Evolutionary conservation across 2,329 filamentous ascomycete species (phyloP).

Genomic region (Xylogone sp.): DNA sequence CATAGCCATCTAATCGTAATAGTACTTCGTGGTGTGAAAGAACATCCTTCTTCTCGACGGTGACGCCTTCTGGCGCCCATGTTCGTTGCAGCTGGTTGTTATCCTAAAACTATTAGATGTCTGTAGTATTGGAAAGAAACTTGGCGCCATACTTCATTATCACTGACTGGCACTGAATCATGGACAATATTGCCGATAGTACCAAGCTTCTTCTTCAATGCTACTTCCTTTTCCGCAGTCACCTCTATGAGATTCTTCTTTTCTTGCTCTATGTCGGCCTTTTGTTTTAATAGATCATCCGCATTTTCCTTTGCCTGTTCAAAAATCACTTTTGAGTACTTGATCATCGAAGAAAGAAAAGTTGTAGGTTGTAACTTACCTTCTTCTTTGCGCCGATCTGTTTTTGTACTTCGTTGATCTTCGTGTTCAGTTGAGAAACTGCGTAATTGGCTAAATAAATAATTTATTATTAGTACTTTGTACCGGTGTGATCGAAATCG

Average conservation of each 20-base stretch:
- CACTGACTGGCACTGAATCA: slow-evolving; percentile 76
- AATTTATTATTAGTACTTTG: slow-evolving; percentile 7
- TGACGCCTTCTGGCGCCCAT: slow-evolving; percentile 76
- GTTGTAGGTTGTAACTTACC: slow-evolving; percentile 35
- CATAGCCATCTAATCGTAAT: slow-evolving; percentile 82
- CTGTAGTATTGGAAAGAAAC: not conserved
- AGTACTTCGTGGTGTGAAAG: slow-evolving; percentile 96
- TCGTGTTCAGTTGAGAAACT: slow-evolving; percentile 73
- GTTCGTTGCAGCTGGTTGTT: slow-evolving; percentile 74
- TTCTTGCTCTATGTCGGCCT: slow-evolving; percentile 72
- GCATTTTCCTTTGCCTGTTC: slow-evolving; percentile 78
- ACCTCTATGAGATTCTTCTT: slow-evolving; percentile 76
- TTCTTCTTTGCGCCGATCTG: slow-evolving; percentile 91
- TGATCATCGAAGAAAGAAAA: not conserved
- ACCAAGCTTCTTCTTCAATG: slow-evolving; percentile 74
- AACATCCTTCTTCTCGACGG: slow-evolving; percentile 68
- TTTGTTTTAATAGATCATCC: slow-evolving; percentile 73
- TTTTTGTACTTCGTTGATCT: slow-evolving; percentile 87
- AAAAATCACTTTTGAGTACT: not conserved
- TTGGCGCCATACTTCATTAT: slow-evolving; percentile 61
- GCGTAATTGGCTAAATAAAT: slow-evolving; percentile 60
- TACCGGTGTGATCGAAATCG: slow-evolving; percentile 2
- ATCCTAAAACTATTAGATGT: slow-evolving; percentile 47
- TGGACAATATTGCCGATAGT: slow-evolving; percentile 91
- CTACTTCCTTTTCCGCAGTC: slow-evolving; percentile 70